Evolutionary conservation across 1,284 basidiomycete species (phyloP), one percentile per base, ranked within the genome.

Genomic region (Meira nashicola): DNA sequence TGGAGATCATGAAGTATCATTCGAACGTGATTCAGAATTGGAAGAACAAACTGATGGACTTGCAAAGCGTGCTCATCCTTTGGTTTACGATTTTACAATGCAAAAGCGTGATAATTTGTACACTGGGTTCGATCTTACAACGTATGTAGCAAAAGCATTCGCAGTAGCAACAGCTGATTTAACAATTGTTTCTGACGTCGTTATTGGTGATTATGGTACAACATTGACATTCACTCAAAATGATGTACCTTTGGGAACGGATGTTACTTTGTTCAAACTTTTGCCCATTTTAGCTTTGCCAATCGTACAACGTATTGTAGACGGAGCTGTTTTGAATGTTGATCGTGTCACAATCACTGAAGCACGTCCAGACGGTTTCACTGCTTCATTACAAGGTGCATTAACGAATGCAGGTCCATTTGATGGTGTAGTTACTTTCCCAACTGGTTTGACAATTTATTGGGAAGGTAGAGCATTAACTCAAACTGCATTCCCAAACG

Each of bases 401-500:
- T 87, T 89, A 67, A 84, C 82, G n/a, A 84, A 88, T 60, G 83
- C 88, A 19, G 88, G 88, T 37, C 88, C 88, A 49, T 89, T 89
- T 70, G 86, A 89, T 65, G 88, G 87, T 2, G 81, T 78, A 14
- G 88, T 89, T 69, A 80, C 82, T 12, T 89, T 89, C 78, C 82
- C 83, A 0, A 76, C 81, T 38, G 88, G 88, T 9, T 79, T 89
- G 41, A 81, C 82, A 2, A 83, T 90, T 47, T 80, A 80, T 25
- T 89, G 87, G 87, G 78, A 81, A 52, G 85, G 84, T 2, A 80
- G 82, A 63, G 76, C 81, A 8, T 80, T 89, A 1, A 87, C 87
- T 4, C 82, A 78, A 50, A 84, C 89, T 60, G 81, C 83, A 46
- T 85, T 89, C 84, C 82, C 82, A 15, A 82, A 86, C 66, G 64